phyloP scores from a whole-genome alignment of 2,329 filamentous ascomycete genomes.

The Ophiosphaerella narmari region DNA sequence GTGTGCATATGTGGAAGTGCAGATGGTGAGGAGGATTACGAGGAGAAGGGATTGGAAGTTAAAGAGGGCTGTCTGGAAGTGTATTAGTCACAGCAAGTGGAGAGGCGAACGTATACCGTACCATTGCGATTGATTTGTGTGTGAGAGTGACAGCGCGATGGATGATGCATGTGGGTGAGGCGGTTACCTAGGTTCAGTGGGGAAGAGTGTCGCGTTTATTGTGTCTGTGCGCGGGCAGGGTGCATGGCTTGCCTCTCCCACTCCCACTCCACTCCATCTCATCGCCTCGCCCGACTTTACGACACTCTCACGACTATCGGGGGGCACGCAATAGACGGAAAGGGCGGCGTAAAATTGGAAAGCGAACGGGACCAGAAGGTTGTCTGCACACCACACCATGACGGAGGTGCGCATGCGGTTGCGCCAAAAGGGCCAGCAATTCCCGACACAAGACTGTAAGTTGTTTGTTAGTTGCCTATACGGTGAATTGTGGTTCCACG shows the following conservation, averaged over 20 bases:
- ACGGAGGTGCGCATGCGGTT: constrained; percentile 55
- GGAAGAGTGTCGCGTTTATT: background rate
- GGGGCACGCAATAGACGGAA: no score
- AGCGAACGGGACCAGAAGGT: background rate
- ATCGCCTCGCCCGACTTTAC: no score
- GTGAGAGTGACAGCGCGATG: background rate
- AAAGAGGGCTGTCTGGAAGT: constrained; percentile 86
- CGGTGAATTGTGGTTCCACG: background rate
- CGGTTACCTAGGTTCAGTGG: constrained; percentile 1
- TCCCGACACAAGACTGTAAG: constrained; percentile 50
- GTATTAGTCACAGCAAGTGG: constrained; percentile 1
- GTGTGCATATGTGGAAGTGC: constrained; percentile 93
- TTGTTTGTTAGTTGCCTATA: constrained; percentile 5
- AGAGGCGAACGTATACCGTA: background rate
- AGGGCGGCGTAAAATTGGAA: no score
- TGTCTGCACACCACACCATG: constrained; percentile 38
- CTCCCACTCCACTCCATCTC: no score
- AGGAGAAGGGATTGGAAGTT: constrained; percentile 97
- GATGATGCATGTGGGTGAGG: background rate
- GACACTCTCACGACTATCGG: no score
- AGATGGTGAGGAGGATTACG: constrained; percentile 92
- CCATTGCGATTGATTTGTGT: constrained; percentile 11
- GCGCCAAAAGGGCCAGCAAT: constrained; percentile 54
- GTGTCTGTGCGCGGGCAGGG: constrained; percentile 13
- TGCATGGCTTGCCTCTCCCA: no score